Evolutionary conservation across 495 filamentous ascomycete species (phyloP), one percentile per base, ranked within the genome.

Genomic region (Corynascus novoguineensis): DNA sequence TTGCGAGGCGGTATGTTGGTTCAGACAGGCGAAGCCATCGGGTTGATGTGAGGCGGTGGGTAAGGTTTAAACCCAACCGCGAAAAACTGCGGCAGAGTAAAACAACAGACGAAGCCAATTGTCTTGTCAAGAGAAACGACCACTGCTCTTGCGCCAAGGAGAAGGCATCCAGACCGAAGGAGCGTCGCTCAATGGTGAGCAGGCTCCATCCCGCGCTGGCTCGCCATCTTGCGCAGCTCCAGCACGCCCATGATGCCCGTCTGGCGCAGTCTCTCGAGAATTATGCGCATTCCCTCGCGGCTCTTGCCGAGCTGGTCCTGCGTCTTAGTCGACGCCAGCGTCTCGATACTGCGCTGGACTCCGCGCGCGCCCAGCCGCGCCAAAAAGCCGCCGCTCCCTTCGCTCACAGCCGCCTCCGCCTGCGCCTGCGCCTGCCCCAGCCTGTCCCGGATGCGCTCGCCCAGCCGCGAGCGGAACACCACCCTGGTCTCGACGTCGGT

Each of bases 251-350:
- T 82, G 11, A 95, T 88, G 12, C 91, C 89, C 51, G 76, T 78
- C 60, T 78, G 76, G 53, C 93, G 82, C 60, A 97, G 68, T 34
- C 93, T 81, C 70, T 95, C 89, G 24, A 99, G 77, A 15, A 99
- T 92, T 41, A 97, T 83, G 53, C 86, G 88, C 93, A 99, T 97
- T 17, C 95, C 93, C 67, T 97, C 85, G 62, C 91, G 89, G 67
- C 88, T 92, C 67, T 92, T 95, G 53, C 86, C 76, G 53, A 97
- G 76, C 38, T 90, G 88, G 57, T 90, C 87, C 46, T 85, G 80
- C 50, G 93, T 95, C 53, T 90, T 84, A 56, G 83, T 88, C 46
- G 92, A 78, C 0, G 89, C 92, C 42, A 97, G 89, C 34, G 85
- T 72, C 75, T 99, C 93, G 64, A 99, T 95, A 55, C 86, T 95